Base-by-base conservation (phyloP, 805 yeast genomes). In the Scheffersomyces lignosus region DNA sequence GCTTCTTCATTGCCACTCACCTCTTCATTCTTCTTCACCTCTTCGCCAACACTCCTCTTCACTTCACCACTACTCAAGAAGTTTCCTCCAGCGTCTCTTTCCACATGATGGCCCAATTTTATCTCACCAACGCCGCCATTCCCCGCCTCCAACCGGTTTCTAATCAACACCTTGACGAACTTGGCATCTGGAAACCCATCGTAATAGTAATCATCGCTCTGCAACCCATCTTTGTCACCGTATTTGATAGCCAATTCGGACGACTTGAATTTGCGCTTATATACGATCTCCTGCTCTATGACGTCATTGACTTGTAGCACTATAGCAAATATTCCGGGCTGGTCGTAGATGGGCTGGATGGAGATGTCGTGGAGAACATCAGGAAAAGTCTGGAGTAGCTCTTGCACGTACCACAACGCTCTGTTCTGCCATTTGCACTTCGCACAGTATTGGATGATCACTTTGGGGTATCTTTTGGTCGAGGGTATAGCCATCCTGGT, bases 111-210 rank as follows among this genome's bases (percentile, higher is more conserved):
- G 24, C 88, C 89, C 44, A 86, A 59, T 10, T 62, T 52, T 9
- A 66, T 62, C 0, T 60, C 66, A n/a, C n/a, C n/a, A n/a, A n/a
- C n/a, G n/a, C n/a, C n/a, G n/a, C n/a, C n/a, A n/a, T n/a, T n/a
- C n/a, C n/a, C n/a, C 0, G 88, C 89, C 33, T 66, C 74, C n/a
- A 83, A 59, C 5, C 62, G 51, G 44, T 81, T 77, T 43, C 93
- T 61, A 4, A 88, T 77, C 34, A 74, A 65, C 41, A 80, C 81
- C 59, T 89, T 88, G 45, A 89, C 62, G 12, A 78, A 73, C 54
- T 88, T 89, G 13, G 91, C 78, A 56, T 89, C 96, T 0, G 96
- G 96, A 56, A 88, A 88, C 23, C 96, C 96, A 24, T 78, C 86
- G 34, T 77, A 58, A 28, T 60, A 58, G 47, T 54, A 61, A 3